Base-by-base conservation (phyloP, 306 rosid species). In the Astragalus membranaceus region DNA sequence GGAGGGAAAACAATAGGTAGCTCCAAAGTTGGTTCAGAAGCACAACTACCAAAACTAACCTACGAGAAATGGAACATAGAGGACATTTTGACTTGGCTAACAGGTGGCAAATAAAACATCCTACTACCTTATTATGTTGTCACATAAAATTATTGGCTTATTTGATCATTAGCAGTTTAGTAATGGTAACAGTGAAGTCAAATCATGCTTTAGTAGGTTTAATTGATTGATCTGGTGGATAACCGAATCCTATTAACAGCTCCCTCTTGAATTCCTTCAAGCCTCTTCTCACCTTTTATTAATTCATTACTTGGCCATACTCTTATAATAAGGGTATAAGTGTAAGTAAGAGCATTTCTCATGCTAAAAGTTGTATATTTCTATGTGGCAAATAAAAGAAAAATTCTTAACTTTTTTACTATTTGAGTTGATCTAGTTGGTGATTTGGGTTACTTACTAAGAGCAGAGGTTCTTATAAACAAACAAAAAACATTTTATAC, bases 11-110 rank as follows among this genome's bases (percentile, higher is more conserved):
- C 4, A 51, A 72, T 49, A 43, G 67, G 59, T 67, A 74, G 81
- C 48, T 65, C 35, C 74, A 64, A 49, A 73, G 88, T 88, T 78
- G 92, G 96, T 84, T 81, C 44, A 75, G 83, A 83, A 87, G 91
- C 58, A 88, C 87, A 94, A 85, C 97, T 64, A 85, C 92, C 75
- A 14, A 76, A 82, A 87, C 92, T 48, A 85, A 86, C 74, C 53
- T 39, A 1, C 8, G 64, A 50, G 55, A 62, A 53, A 70, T 10
- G 50, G 33, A 36, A 23, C 36, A 1, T 44, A 76, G 42, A 48
- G 30, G 47, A 37, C 35, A 32, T 54, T 55, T 63, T 72, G 61
- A 68, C 63, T 46, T 13, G 63, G 64, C 70, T 68, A 46, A 16
- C 63, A 65, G 26, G 41, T 49, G 71, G 13, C 44, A 55, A 20